Base-by-base conservation (phyloP, 2,329 filamentous ascomycete genomes). In the Colletotrichum graminicola region DNA sequence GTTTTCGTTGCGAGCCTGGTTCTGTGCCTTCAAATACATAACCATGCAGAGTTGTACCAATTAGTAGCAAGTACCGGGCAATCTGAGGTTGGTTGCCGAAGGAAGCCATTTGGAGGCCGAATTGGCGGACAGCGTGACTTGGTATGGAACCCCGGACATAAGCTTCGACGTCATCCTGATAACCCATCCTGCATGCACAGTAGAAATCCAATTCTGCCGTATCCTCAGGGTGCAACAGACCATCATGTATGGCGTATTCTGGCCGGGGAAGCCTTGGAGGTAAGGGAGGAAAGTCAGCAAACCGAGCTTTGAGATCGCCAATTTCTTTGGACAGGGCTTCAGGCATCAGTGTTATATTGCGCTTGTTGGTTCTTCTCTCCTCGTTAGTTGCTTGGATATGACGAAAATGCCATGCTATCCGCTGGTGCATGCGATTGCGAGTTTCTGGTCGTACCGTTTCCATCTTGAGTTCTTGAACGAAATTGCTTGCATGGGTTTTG, bases 31-130 rank as follows among this genome's bases (percentile, higher is more conserved):
- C 61, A 26, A 65, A 65, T 1, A 57, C 52, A 7, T 65, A 52
- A 3, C 52, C 41, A 4, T 65, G 62, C 23, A 65, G 23, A 18
- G 41, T 32, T 3, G 62, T 65, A 4, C 21, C 36, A 2, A 29
- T 49, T 1, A 7, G 10, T 18, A 65, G 62, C 14, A 65, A 29
- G n/a, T 57, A 45, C 5, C 54, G 52, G 39, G 62, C 62, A 12
- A 59, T 36, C 6, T 21, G 18, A 21, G 62, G 62, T 21, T 65
- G 62, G 18, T 65, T 65, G 5, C 62, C 62, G 26, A 65, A 65
- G 10, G 51, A 36, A 14, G 62, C 62, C 26, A 59, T 54, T 18
- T 65, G 45, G 7, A 65, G 52, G 26, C 62, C 62, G 10, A 54
- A 65, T n/a, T 65, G 62, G 18, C 45, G 52, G n/a, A 65, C n/a